Evolutionary conservation across 139 green algal genomes (phyloP).

Genomic region (Chlorella sp.): DNA sequence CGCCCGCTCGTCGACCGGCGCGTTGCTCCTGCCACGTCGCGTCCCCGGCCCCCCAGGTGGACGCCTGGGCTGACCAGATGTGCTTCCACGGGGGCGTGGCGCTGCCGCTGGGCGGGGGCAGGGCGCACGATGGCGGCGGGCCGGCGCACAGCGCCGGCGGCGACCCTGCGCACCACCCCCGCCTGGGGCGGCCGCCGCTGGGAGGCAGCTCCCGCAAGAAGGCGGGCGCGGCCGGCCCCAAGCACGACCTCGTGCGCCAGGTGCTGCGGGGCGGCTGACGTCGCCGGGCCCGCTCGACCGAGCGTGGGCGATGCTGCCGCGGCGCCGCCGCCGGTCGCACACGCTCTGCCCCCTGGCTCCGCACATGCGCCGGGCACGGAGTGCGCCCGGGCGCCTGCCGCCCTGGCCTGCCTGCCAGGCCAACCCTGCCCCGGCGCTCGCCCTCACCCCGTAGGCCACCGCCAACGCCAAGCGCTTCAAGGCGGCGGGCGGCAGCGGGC

Average conservation of each 20-base stretch:
- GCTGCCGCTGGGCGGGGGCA: not conserved
- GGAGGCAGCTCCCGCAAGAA: not conserved
- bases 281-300: conserved; percentile 14
- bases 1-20: not conserved
- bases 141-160: not conserved
- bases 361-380: not conserved
- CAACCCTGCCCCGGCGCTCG: not conserved
- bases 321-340: not conserved
- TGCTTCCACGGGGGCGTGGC: conserved; percentile 12
- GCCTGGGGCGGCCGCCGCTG: not conserved
- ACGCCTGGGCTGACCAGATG: conserved; percentile 13
- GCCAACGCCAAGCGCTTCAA: no score
- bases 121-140: not conserved
- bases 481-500: no score
- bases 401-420: not conserved
- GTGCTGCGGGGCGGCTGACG: no score
- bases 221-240: conserved; percentile 3
- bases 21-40: not conserved
- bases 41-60: not conserved
- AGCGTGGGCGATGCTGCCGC: not conserved
- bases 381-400: not conserved
- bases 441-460: no score
- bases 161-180: not conserved
- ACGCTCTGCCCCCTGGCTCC: not conserved
- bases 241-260: conserved; percentile 25